Conservation (phyloP, 2,329 filamentous ascomycete genomes). For the Scytalidium sp. region DNA sequence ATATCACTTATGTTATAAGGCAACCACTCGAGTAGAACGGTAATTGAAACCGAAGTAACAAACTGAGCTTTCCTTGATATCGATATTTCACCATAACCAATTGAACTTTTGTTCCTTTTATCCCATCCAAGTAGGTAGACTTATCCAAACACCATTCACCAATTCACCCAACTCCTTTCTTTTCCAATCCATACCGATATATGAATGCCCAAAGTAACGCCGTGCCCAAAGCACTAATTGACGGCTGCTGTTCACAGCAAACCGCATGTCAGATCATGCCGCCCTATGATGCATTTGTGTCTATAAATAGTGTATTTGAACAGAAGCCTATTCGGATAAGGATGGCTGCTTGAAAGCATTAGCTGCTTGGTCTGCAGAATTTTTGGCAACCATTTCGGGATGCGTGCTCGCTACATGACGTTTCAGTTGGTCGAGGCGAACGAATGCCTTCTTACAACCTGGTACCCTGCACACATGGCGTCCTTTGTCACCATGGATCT, state of each 20-base stretch:
- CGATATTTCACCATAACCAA: no score
- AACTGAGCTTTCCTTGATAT: no score
- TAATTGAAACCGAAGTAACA: no score
- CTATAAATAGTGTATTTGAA: not conserved
- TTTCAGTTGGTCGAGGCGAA: constrained; percentile 58
- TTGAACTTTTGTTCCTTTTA: no score
- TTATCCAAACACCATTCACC: no score
- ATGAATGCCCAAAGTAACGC: not conserved
- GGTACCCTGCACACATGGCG: constrained; percentile 44
- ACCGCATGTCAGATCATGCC: no score
- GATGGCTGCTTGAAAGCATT: not conserved
- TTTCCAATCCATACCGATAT: no score
- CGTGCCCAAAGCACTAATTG: not conserved
- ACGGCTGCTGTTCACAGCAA: not conserved
- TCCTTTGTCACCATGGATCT: constrained; percentile 55
- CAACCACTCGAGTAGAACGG: no score
- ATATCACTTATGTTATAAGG: no score
- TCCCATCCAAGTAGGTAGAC: no score
- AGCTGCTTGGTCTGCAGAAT: not conserved
- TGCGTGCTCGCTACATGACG: constrained; percentile 43
- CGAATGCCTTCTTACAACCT: constrained; percentile 55
- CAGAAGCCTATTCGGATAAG: not conserved
- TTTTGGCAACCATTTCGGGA: not conserved
- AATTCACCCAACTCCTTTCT: no score
- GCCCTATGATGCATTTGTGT: not conserved